phyloP scores from a whole-genome alignment of 768 basidiomycete genomes.

The Tylopilus sp. region DNA sequence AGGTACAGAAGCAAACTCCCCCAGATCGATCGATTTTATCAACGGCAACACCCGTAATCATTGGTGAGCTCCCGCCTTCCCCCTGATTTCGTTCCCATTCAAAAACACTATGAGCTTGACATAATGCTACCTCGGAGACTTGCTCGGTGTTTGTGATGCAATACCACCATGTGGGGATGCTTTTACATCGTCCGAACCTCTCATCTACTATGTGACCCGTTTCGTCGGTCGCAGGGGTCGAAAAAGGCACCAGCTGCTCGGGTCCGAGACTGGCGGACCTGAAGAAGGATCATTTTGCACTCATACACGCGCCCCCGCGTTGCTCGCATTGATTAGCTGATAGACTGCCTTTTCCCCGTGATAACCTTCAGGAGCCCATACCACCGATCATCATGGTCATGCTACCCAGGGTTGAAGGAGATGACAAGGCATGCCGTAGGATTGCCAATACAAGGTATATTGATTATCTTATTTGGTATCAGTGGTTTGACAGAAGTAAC shows the following conservation, averaged over 20 bases:
- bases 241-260: slow-evolving; percentile 13
- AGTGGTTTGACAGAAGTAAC: slow-evolving; percentile 12
- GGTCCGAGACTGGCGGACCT: slow-evolving; percentile 5
- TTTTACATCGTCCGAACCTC: slow-evolving; percentile 3
- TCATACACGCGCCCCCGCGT: slow-evolving; percentile 3
- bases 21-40: slow-evolving; percentile 8
- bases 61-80: slow-evolving; percentile 1
- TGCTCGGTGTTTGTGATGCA: slow-evolving; percentile 4
- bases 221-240: slow-evolving; percentile 2
- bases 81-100: slow-evolving; percentile 7
- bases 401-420: slow-evolving; percentile 12
- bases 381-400: slow-evolving; percentile 1
- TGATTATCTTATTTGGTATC: slow-evolving; percentile 18
- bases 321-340: slow-evolving; percentile 2
- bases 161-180: slow-evolving; percentile 26
- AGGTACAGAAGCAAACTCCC: not conserved
- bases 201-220: slow-evolving; percentile 8
- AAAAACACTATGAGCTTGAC: not conserved
- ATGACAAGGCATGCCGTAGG: slow-evolving; percentile 21
- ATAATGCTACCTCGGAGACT: not conserved
- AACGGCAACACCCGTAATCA: slow-evolving; percentile 12
- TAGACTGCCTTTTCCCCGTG: not conserved
- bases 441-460: slow-evolving; percentile 26
- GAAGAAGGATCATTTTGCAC: not conserved
- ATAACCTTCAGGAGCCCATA: not conserved